These are phyloP conservation scores for Ramaria sp. DNA, from an alignment of 768 basidiomycete genomes.

Conservation along the genomic window DNA sequence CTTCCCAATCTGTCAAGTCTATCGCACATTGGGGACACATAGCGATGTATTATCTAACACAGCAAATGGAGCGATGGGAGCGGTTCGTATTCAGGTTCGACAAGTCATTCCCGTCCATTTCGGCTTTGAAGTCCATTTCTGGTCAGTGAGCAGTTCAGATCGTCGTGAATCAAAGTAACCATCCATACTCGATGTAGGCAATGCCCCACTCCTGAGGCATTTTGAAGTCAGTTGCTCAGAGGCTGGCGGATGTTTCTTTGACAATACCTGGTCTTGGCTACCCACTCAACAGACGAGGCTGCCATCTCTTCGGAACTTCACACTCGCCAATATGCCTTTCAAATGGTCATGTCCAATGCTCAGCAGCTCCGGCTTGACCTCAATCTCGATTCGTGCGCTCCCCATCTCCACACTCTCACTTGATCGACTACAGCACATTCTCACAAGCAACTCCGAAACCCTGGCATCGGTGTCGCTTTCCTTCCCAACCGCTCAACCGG, in stretches of 20 bases:
- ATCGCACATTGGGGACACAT: slow-evolving; percentile 74
- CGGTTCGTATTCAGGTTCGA: slow-evolving; percentile 75
- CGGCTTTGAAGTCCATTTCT: slow-evolving; percentile 60
- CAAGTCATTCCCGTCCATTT: slow-evolving; percentile 63
- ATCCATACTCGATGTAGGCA: slow-evolving; percentile 31
- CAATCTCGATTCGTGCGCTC: slow-evolving; percentile 46
- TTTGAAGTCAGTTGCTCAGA: slow-evolving; percentile 72
- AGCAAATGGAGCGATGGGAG: slow-evolving; percentile 77
- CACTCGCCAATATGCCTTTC: slow-evolving; percentile 64
- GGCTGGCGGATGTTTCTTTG: slow-evolving; percentile 39
- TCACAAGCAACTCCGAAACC: slow-evolving; percentile 40
- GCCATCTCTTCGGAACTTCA: slow-evolving; percentile 43
- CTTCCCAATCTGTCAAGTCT: slow-evolving; percentile 22
- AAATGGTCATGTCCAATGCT: slow-evolving; percentile 71
- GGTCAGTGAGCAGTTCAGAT: slow-evolving; percentile 27
- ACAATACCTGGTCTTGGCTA: slow-evolving; percentile 58
- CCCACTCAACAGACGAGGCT: slow-evolving; percentile 31
- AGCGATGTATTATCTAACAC: slow-evolving; percentile 65
- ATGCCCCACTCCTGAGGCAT: slow-evolving; percentile 62
- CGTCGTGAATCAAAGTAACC: background rate
- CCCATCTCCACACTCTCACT: slow-evolving; percentile 52
- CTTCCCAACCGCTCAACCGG: slow-evolving; percentile 47
- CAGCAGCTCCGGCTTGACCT: background rate
- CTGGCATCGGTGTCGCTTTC: slow-evolving; percentile 51
- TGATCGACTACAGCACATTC: slow-evolving; percentile 58